Evolutionary conservation across 2,329 filamentous ascomycete species (phyloP), one percentile per base, ranked within the genome.

Genomic region (Apiospora arundinis): DNA sequence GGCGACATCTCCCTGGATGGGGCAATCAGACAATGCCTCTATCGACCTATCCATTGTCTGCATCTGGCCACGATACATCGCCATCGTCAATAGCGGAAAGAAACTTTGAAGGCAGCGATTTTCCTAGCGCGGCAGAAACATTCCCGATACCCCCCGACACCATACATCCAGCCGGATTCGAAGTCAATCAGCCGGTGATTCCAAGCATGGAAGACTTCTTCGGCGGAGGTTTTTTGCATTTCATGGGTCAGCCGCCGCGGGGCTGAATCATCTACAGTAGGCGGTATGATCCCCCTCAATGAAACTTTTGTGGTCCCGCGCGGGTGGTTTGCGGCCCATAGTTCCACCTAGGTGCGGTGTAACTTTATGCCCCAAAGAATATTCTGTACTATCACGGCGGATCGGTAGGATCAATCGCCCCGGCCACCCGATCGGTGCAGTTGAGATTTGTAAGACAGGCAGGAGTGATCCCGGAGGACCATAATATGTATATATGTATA

Each of bases 201-300:
- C 78, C 78, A 7, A 79, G 76, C 52, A 80, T 80, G 78, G 78
- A 80, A 72, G 78, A 78, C 25, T 80, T 79, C 69, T 80, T 80
- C 65, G 77, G 78, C 5, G 79, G 79, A 16, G 78, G 78, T 4
- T 79, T 80, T 32, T 70, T 80, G 28, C 78, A 79, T 70, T 79
- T 80, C 60, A 77, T 78, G 70, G 70, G 72, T 21, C 78, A 75
- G 66, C 28, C 71, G 56, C 56, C 56, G 56, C 56, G 56, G 21
- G 56, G 56, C 21, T 63, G 32, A 63, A 23, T 40, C 28, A 60
- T 21, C 28, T 11, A 4, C 5, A 18, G 44, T 21, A 28, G 52
- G 28, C 52, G 52, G 16, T 37, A 37, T 16, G 11, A 60, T 63
- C 2, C 56, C 56, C 28, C 56, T 40, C 32, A 8, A n/a, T 18